These are phyloP conservation scores for Apocynum venetum DNA, from an alignment of 257 asterid species.

Conservation along the genomic window DNA sequence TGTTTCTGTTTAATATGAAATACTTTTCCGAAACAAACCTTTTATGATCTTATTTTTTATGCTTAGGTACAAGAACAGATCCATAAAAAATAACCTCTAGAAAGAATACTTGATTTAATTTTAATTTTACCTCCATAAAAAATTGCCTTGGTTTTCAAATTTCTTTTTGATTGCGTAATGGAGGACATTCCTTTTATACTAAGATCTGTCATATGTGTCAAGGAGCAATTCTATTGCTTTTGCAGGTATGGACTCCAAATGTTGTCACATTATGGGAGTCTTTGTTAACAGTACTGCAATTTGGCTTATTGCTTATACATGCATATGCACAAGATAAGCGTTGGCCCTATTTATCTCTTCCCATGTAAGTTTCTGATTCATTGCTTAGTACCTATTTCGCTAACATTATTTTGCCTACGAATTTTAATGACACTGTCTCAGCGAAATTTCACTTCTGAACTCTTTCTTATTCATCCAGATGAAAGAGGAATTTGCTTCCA, in stretches of 20 bases:
- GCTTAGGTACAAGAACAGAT: neutral
- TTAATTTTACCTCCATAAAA: neutral
- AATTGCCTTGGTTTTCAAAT: neutral
- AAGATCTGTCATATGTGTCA: slow-evolving; percentile 2
- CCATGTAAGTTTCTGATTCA: slow-evolving; percentile 56
- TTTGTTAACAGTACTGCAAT: slow-evolving; percentile 78
- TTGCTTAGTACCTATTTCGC: slow-evolving; percentile 8
- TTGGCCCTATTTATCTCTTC: slow-evolving; percentile 91
- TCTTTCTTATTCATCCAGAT: neutral
- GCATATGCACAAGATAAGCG: slow-evolving; percentile 96
- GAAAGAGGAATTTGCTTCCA: neutral
- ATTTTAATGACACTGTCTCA: neutral
- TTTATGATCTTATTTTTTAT: neutral
- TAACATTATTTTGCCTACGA: neutral
- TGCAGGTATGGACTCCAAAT: slow-evolving; percentile 85
- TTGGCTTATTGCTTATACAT: slow-evolving; percentile 71
- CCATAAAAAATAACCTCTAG: neutral
- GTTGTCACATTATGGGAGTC: slow-evolving; percentile 88
- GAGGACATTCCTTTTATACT: neutral
- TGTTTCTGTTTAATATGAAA: neutral
- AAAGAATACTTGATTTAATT: neutral
- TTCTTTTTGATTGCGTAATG: neutral
- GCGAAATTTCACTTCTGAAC: neutral
- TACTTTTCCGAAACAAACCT: neutral
- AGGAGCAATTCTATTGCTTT: slow-evolving; percentile 10